Percentiles rank a stretch among this genome's conserved stretches.
phyloP scores from a whole-genome alignment of 2,329 filamentous ascomycete species.

The Penicillium sp. region DNA sequence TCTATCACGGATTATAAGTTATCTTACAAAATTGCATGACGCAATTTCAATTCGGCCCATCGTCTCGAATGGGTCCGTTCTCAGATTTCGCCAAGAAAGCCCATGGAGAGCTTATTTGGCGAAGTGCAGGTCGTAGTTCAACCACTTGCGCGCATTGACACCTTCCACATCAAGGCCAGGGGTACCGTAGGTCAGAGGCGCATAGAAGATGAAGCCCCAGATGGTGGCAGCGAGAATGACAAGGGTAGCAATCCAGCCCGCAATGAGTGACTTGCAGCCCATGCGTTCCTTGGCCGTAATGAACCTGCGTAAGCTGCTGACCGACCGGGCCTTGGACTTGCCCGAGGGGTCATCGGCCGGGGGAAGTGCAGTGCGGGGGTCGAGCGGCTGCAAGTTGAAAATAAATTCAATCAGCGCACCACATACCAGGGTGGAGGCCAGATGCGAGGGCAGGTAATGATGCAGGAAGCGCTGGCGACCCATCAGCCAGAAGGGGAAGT shows the following conservation, averaged over 20 bases:
- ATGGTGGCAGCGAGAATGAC: constrained; percentile 68
- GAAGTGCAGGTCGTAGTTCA: constrained; percentile 97
- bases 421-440: constrained; percentile 85
- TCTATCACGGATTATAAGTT: constrained; percentile 14
- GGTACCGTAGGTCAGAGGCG: constrained; percentile 92
- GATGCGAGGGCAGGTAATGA: constrained; percentile 92
- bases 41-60: constrained; percentile 7
- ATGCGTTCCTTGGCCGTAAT: constrained; percentile 80
- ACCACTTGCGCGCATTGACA: constrained; percentile 85
- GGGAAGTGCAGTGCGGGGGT: constrained; percentile 48
- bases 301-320: constrained; percentile 52
- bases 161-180: constrained; percentile 78
- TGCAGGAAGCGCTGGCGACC: constrained; percentile 96
- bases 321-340: constrained; percentile 40
- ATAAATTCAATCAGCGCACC: constrained; percentile 93
- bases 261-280: constrained; percentile 71
- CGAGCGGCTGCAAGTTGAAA: constrained; percentile 78
- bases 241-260: constrained; percentile 73
- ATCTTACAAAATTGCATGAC: constrained; percentile 13
- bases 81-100: background rate
- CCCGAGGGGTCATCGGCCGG: constrained; percentile 42
- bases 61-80: background rate
- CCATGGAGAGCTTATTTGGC: constrained; percentile 68
- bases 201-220: constrained; percentile 87
- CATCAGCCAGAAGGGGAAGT: constrained; percentile 97